phyloP scores from a whole-genome alignment of 371 early-diverging fungal genomes.

The Blakeslea trispora region DNA sequence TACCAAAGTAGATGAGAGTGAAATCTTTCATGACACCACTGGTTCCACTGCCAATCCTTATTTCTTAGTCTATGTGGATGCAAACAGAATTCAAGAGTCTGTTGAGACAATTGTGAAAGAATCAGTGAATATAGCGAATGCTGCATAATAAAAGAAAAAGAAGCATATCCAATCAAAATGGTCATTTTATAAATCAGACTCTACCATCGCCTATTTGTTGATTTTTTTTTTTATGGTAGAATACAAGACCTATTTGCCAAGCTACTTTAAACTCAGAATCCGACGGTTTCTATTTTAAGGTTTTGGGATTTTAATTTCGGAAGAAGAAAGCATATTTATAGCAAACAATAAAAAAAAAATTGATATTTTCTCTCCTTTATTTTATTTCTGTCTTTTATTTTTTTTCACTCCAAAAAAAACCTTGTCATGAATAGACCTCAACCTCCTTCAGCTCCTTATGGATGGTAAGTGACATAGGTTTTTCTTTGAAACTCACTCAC shows the following conservation, averaged over 20 bases:
- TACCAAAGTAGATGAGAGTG: constrained; percentile 56
- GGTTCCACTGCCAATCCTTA: constrained; percentile 69
- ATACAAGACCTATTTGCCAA: too few species aligned
- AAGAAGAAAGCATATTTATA: too few species aligned
- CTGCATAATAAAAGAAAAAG: neutral
- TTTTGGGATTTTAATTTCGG: too few species aligned
- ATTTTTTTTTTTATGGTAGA: too few species aligned
- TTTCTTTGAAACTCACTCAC: neutral
- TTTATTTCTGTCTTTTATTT: constrained; percentile 1
- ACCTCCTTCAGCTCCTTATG: constrained; percentile 30
- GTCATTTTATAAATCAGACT: too few species aligned
- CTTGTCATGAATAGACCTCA: constrained; percentile 20
- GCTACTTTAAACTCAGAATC: too few species aligned
- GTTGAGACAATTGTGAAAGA: constrained; percentile 33
- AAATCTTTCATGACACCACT: constrained; percentile 57
- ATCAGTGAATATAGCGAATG: neutral
- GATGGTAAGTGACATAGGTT: constrained; percentile 38
- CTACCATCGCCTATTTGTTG: too few species aligned
- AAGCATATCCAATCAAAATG: too few species aligned
- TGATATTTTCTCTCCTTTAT: neutral
- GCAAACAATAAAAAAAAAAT: neutral
- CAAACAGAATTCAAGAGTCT: constrained; percentile 23
- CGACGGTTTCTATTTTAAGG: neutral
- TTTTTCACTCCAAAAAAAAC: constrained; percentile 1
- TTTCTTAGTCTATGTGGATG: constrained; percentile 63